phyloP scores from a whole-genome alignment of 441 rosid genomes.

The Populus hybrid region DNA sequence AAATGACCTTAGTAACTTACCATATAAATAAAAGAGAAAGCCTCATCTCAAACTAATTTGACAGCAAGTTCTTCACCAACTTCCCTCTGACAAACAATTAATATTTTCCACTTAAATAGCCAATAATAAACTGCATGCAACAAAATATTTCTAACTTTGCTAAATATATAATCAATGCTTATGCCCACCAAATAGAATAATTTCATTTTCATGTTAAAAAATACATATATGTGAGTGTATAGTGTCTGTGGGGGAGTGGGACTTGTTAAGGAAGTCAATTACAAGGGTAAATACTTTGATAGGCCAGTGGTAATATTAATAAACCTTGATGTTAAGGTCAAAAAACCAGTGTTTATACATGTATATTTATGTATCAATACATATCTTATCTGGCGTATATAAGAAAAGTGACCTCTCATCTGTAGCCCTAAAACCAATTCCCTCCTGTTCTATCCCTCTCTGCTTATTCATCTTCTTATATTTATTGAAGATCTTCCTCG shows the following conservation, averaged over 20 bases:
- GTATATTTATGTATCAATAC: conserved; percentile 3
- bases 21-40: conserved; percentile 6
- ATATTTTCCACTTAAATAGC: conserved; percentile 8
- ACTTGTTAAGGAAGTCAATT: background rate
- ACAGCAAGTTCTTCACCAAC: conserved; percentile 24
- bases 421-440: conserved; percentile 44
- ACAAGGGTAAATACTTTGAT: background rate
- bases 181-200: conserved; percentile 1
- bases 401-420: conserved; percentile 47
- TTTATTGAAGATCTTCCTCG: conserved; percentile 14
- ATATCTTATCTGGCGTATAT: conserved; percentile 24
- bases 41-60: conserved; percentile 12
- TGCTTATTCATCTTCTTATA: conserved; percentile 9
- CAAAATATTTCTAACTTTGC: conserved; percentile 17
- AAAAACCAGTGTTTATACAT: conserved; percentile 5
- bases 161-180: conserved; percentile 5
- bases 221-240: background rate
- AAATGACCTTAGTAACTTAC: conserved; percentile 3
- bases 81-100: conserved; percentile 16
- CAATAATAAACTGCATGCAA: conserved; percentile 20
- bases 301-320: background rate
- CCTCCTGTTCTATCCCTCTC: conserved; percentile 23
- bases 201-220: background rate
- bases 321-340: background rate
- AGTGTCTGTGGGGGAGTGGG: background rate